A percentile compares a stretch with the other conserved stretches of the same genome.
These are phyloP conservation scores for Trametopsis cervina DNA, from an alignment of 768 basidiomycete species.

Conservation along the genomic window DNA sequence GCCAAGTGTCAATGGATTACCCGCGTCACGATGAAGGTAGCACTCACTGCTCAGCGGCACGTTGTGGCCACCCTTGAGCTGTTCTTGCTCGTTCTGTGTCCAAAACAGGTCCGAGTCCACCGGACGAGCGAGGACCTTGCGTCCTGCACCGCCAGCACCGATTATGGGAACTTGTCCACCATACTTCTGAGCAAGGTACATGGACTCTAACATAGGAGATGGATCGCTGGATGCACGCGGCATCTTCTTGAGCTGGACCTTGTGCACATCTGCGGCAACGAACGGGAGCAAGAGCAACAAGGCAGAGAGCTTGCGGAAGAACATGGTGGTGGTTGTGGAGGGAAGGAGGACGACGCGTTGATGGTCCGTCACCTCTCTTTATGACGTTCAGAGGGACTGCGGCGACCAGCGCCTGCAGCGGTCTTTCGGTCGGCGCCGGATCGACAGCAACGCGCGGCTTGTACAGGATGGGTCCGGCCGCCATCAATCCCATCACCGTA, in stretches of 20 bases:
- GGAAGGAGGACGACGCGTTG: conserved; percentile 10
- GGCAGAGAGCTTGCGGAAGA: conserved; percentile 34
- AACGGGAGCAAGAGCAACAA: conserved; percentile 41
- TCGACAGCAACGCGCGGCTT: neutral
- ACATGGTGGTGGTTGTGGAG: conserved; percentile 25
- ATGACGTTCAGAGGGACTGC: conserved; percentile 10
- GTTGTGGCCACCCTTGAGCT: conserved; percentile 68
- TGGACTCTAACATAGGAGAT: conserved; percentile 49
- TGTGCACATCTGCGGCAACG: conserved; percentile 57
- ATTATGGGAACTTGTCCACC: conserved; percentile 62
- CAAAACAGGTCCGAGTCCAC: conserved; percentile 60
- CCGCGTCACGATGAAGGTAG: neutral
- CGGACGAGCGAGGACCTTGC: conserved; percentile 39
- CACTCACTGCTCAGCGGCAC: conserved; percentile 84
- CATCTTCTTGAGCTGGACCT: conserved; percentile 86
- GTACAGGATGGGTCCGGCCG: neutral
- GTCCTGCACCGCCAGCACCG: conserved; percentile 69
- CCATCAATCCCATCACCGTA: conserved; percentile 3
- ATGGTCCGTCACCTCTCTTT: conserved; percentile 3
- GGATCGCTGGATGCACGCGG: conserved; percentile 55
- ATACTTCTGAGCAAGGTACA: conserved; percentile 94
- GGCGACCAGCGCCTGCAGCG: no score
- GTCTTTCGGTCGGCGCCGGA: conserved; percentile 1
- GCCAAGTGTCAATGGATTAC: no score
- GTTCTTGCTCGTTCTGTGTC: conserved; percentile 53